Conservation (phyloP, 306 rosid genomes). For the Sechiopsis laciniata region DNA sequence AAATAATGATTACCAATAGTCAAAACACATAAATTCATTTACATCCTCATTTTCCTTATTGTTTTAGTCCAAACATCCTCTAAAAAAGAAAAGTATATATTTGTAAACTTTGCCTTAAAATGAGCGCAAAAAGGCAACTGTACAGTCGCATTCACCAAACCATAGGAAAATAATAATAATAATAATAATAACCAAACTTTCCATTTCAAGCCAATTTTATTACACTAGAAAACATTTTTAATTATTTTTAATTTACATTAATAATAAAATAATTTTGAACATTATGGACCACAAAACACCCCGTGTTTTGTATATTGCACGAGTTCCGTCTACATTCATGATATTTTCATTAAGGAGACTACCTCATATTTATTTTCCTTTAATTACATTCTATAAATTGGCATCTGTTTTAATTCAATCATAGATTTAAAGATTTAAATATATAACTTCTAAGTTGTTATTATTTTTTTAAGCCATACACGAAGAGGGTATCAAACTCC, state of each 20-base stretch:
- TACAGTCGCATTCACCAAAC: background rate
- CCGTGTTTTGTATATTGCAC: background rate
- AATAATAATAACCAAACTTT: background rate
- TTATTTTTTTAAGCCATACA: too few relatives aligned
- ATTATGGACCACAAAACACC: background rate
- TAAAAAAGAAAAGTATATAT: background rate
- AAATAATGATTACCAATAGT: too few relatives aligned
- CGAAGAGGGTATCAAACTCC: too few relatives aligned
- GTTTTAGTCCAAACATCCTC: too few relatives aligned
- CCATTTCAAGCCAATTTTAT: background rate
- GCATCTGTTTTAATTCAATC: too few relatives aligned
- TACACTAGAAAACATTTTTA: background rate
- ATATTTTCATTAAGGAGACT: background rate
- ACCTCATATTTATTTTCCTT: background rate
- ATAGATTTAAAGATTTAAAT: too few relatives aligned
- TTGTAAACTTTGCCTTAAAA: background rate
- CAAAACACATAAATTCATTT: too few relatives aligned
- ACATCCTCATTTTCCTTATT: too few relatives aligned
- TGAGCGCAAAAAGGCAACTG: background rate
- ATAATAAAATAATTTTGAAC: background rate
- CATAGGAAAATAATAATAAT: background rate
- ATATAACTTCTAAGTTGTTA: too few relatives aligned
- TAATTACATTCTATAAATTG: too few relatives aligned
- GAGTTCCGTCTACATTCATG: background rate
- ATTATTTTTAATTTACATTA: background rate